Evolutionary conservation across 345 rosid species (phyloP).

Genomic region (Ceriops tagal): DNA sequence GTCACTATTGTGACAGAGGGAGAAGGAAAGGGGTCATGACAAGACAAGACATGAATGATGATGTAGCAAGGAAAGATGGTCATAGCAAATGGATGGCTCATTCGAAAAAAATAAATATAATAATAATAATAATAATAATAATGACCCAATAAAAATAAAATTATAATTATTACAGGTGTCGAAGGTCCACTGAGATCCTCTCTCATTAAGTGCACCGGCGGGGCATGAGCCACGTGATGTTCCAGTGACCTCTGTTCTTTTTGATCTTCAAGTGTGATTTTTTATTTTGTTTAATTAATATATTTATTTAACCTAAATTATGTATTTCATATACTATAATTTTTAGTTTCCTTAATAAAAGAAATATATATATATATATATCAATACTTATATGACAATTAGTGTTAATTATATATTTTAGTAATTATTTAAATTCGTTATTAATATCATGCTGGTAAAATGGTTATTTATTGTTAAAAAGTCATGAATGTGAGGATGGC

Average conservation of each 20-base stretch:
- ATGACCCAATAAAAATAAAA: not conserved
- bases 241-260: conserved; percentile 25
- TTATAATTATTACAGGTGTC: not conserved
- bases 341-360: too few species aligned
- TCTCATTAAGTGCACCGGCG: conserved; percentile 53
- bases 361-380: too few species aligned
- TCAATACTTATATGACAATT: too few species aligned
- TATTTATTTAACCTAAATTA: not conserved
- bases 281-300: conserved; percentile 13
- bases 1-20: conserved; percentile 4
- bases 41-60: conserved; percentile 6
- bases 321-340: not conserved
- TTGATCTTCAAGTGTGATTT: conserved; percentile 17
- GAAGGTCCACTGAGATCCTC: conserved; percentile 44
- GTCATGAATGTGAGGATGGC: conserved; percentile 12
- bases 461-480: too few species aligned
- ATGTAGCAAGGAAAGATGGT: conserved; percentile 33
- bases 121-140: not conserved
- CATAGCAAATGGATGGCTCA: conserved; percentile 32
- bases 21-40: not conserved
- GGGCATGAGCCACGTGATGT: conserved; percentile 79
- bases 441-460: too few species aligned
- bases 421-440: too few species aligned
- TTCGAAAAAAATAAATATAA: not conserved
- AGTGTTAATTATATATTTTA: too few species aligned